Percentiles rank a stretch among this genome's conserved stretches.
These are phyloP conservation scores for Pogostemon cablin DNA, from an alignment of 257 asterid species.

Conservation along the genomic window DNA sequence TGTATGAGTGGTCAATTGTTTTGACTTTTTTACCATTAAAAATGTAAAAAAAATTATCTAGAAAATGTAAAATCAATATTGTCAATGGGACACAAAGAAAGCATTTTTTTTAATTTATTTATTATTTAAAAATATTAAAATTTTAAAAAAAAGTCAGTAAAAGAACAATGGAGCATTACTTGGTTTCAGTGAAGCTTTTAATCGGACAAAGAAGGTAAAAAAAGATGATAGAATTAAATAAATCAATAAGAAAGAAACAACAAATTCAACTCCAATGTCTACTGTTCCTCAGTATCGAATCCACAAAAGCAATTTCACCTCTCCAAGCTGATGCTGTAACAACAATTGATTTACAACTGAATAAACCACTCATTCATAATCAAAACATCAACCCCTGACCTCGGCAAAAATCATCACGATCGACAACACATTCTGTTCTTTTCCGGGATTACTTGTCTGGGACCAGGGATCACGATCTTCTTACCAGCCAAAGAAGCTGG, in stretches of 20 bases:
- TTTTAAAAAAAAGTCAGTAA: background rate
- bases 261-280: conserved; percentile 8
- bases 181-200: background rate
- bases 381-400: conserved; percentile 25
- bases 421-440: conserved; percentile 68
- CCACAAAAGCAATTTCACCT: conserved; percentile 28
- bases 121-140: background rate
- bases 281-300: conserved; percentile 17
- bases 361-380: conserved; percentile 26
- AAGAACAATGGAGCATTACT: background rate
- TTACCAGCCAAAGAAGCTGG: conserved; percentile 61
- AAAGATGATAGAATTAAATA: background rate
- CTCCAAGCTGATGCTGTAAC: conserved; percentile 26
- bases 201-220: background rate
- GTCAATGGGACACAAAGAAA: too few species aligned
- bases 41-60: too few species aligned
- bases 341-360: conserved; percentile 35
- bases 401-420: conserved; percentile 38
- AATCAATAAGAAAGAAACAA: conserved; percentile 17
- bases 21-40: too few species aligned
- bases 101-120: too few species aligned
- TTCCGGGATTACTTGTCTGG: conserved; percentile 69
- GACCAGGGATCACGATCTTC: conserved; percentile 69
- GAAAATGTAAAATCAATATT: too few species aligned
- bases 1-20: too few species aligned